Evolutionary conservation across 2,329 filamentous ascomycete genomes (phyloP).

Genomic region (Cercospora zeina): DNA sequence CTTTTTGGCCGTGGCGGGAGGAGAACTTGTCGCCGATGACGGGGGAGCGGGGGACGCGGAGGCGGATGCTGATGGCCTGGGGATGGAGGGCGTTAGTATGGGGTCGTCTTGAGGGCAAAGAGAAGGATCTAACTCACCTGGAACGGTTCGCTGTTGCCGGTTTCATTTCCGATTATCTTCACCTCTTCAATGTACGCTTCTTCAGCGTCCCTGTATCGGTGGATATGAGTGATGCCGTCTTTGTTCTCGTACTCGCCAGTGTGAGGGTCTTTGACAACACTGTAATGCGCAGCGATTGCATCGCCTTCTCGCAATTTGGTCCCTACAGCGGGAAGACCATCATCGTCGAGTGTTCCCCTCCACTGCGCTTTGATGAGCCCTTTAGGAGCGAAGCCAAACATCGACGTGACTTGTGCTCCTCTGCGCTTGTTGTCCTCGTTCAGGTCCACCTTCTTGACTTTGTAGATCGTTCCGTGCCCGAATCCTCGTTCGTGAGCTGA

Average conservation of each 20-base stretch:
- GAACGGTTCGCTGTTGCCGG: constrained; percentile 70
- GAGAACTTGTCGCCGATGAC: constrained; percentile 99
- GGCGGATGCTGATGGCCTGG: constrained; percentile 88
- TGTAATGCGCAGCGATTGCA: constrained; percentile 85
- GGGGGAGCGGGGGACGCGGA: constrained; percentile 84
- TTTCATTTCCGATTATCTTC: constrained; percentile 82
- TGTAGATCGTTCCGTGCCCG: constrained; percentile 94
- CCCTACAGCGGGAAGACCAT: constrained; percentile 82
- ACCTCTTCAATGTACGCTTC: constrained; percentile 89
- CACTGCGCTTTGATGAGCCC: constrained; percentile 69
- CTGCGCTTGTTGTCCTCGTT: constrained; percentile 67
- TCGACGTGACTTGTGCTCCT: constrained; percentile 68
- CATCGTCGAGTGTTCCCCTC: constrained; percentile 74
- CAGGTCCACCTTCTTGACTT: constrained; percentile 87
- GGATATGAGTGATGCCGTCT: constrained; percentile 80
- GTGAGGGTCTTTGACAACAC: constrained; percentile 70
- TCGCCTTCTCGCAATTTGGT: constrained; percentile 76
- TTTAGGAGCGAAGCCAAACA: constrained; percentile 87
- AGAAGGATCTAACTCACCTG: not conserved
- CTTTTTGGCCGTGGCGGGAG: constrained; percentile 96
- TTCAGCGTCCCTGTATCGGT: constrained; percentile 94
- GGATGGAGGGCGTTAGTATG: constrained; percentile 49
- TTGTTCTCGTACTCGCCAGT: constrained; percentile 79
- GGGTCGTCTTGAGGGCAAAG: not conserved
- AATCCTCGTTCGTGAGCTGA: constrained; percentile 94